Conservation (phyloP, 2,329 filamentous ascomycete genomes). For the Aspergillus fischeri region DNA sequence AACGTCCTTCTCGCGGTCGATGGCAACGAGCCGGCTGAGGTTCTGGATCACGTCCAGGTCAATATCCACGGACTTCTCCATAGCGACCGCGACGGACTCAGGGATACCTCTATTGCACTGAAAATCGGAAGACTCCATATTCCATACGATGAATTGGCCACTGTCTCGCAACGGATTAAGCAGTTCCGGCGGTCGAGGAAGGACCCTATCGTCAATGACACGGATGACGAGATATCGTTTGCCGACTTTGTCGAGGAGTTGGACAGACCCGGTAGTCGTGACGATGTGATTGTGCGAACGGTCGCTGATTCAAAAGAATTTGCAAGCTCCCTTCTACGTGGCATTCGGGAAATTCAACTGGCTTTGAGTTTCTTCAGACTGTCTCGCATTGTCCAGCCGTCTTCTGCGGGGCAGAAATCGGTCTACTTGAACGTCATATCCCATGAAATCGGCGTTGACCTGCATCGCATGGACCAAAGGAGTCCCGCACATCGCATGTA, state of each 20-base stretch:
- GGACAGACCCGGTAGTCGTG: constrained; percentile 61
- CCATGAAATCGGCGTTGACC: constrained; percentile 92
- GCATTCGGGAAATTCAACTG: constrained; percentile 95
- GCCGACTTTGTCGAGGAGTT: constrained; percentile 71
- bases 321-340: constrained; percentile 79
- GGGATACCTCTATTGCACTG: constrained; percentile 82
- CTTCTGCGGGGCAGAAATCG: constrained; percentile 64
- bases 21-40: constrained; percentile 76
- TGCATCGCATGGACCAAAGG: constrained; percentile 85
- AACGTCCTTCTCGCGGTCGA: constrained; percentile 87
- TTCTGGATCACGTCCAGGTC: constrained; percentile 80
- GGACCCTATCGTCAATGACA: constrained; percentile 37
- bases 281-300: constrained; percentile 69
- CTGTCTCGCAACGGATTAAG: constrained; percentile 34
- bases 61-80: constrained; percentile 91
- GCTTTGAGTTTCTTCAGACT: constrained; percentile 87
- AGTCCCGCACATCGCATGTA: constrained; percentile 98
- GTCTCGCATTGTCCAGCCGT: constrained; percentile 69
- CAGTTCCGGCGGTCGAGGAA: constrained; percentile 32
- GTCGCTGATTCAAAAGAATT: constrained; percentile 93
- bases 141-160: constrained; percentile 78
- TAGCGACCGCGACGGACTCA: constrained; percentile 76
- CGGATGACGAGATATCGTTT: constrained; percentile 59
- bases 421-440: constrained; percentile 83
- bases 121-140: constrained; percentile 89